phyloP scores from a whole-genome alignment of 805 yeast species.

The Zygotorulaspora danielsina region DNA sequence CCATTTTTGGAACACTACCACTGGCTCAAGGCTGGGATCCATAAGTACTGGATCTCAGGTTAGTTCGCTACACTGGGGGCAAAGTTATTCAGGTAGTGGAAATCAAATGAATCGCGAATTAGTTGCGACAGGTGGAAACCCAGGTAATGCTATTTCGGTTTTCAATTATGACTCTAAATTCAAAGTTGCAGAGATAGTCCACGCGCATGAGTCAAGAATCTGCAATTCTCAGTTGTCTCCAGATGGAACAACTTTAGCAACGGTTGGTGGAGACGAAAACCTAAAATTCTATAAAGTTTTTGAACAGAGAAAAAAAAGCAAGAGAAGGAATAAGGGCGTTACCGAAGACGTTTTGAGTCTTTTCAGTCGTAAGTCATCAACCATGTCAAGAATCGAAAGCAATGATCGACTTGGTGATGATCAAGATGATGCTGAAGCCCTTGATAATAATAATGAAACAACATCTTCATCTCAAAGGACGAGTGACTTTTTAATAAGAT shows the following conservation, averaged over 20 bases:
- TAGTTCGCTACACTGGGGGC: constrained; percentile 91
- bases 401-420: constrained; percentile 8
- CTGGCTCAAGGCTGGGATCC: constrained; percentile 80
- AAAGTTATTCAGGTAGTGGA: constrained; percentile 30
- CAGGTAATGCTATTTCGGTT: constrained; percentile 75
- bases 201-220: constrained; percentile 88
- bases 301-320: constrained; percentile 47
- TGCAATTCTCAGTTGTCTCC: constrained; percentile 81
- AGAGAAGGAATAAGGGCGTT: constrained; percentile 34
- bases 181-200: constrained; percentile 78
- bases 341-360: constrained; percentile 22
- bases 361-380: constrained; percentile 10
- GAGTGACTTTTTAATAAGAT: constrained; percentile 27
- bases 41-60: constrained; percentile 93
- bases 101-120: constrained; percentile 49
- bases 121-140: constrained; percentile 91
- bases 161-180: constrained; percentile 83
- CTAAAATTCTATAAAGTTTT: constrained; percentile 91
- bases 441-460: constrained; percentile 12
- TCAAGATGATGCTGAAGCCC: constrained; percentile 9
- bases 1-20: constrained; percentile 92
- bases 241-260: constrained; percentile 84
- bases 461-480: constrained; percentile 20
- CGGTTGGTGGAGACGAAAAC: constrained; percentile 95
- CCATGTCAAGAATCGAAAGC: constrained; percentile 8